These are phyloP conservation scores for Tuber magnatum DNA, from an alignment of 495 filamentous ascomycete genomes.

Conservation along the genomic window DNA sequence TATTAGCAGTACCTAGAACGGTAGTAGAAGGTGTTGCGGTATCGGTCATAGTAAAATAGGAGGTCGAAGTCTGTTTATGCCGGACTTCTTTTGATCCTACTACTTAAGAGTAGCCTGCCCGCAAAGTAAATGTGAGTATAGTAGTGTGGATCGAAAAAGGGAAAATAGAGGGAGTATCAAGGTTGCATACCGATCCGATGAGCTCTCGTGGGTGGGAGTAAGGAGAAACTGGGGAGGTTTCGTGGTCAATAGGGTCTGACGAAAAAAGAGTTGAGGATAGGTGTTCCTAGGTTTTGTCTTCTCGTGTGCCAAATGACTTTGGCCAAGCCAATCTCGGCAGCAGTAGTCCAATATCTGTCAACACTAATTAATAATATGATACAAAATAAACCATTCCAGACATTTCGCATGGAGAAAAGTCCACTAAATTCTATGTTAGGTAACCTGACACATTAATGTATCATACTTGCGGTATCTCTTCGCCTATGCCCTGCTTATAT, in stretches of 20 bases:
- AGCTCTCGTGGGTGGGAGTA: neutral
- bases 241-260: neutral
- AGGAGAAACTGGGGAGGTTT: neutral
- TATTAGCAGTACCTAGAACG: constrained; percentile 31
- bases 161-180: neutral
- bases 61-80: constrained; percentile 25
- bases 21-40: constrained; percentile 18
- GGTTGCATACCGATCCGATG: neutral
- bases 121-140: neutral
- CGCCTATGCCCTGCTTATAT: neutral
- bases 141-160: neutral
- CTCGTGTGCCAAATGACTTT: neutral
- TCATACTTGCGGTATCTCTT: no score
- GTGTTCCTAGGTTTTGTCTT: neutral
- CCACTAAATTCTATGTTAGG: neutral
- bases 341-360: neutral
- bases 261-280: constrained; percentile 1
- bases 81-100: constrained; percentile 38
- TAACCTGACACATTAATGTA: neutral
- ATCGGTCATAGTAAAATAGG: constrained; percentile 18
- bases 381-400: neutral
- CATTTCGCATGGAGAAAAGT: neutral
- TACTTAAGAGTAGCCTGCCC: neutral
- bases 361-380: neutral
- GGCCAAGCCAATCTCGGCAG: neutral